These are phyloP conservation scores for Imleria badia DNA, from an alignment of 768 basidiomycete species.

Conservation along the genomic window DNA sequence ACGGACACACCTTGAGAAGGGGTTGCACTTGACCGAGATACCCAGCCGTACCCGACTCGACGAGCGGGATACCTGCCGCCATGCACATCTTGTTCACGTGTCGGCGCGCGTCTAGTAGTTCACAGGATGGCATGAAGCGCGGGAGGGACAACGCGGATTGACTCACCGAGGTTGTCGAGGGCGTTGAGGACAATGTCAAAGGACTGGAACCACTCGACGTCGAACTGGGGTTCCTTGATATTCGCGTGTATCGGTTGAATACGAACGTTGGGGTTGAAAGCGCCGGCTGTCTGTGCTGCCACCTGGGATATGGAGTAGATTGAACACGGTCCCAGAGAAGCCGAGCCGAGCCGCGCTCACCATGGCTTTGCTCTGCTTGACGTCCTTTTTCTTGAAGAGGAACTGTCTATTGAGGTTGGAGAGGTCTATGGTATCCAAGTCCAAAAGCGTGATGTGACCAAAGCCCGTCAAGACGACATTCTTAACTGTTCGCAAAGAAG, in stretches of 20 bases:
- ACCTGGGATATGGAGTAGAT: slow-evolving; percentile 44
- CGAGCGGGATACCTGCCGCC: slow-evolving; percentile 84
- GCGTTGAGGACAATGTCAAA: slow-evolving; percentile 96
- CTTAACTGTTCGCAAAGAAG: slow-evolving; percentile 64
- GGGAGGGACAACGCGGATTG: background rate
- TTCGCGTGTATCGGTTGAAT: slow-evolving; percentile 92
- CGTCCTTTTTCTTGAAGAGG: slow-evolving; percentile 94
- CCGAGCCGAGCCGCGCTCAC: slow-evolving; percentile 40
- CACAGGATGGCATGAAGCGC: background rate
- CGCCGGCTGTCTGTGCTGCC: slow-evolving; percentile 76
- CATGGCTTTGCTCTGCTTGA: slow-evolving; percentile 94
- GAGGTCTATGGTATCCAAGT: slow-evolving; percentile 97
- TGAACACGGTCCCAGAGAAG: background rate
- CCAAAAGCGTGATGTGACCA: slow-evolving; percentile 87
- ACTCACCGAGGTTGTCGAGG: slow-evolving; percentile 89
- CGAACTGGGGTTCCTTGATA: slow-evolving; percentile 90
- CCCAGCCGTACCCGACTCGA: slow-evolving; percentile 96
- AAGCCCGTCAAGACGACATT: slow-evolving; percentile 94
- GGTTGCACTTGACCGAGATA: slow-evolving; percentile 98
- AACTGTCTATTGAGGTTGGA: slow-evolving; percentile 98
- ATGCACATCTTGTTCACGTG: slow-evolving; percentile 99
- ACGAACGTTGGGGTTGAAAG: slow-evolving; percentile 85
- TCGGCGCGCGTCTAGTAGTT: slow-evolving; percentile 80
- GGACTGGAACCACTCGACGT: slow-evolving; percentile 83
- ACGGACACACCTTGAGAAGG: slow-evolving; percentile 65